These are phyloP conservation scores for Paramecium primaurelia DNA, from an alignment of 73 alveolate genomes.

Conservation along the genomic window DNA sequence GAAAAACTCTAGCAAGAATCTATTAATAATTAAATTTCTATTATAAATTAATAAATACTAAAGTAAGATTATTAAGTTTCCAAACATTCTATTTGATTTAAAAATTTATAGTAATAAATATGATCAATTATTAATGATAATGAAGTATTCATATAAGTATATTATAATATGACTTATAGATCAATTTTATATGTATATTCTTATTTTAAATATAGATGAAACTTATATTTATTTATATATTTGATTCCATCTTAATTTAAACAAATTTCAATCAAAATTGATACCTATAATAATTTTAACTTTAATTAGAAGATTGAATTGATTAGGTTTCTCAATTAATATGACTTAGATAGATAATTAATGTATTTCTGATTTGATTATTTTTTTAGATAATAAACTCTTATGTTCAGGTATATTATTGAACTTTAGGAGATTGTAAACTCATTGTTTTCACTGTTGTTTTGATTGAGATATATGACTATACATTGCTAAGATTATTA, in stretches of 20 bases:
- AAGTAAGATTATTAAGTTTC: too few species aligned
- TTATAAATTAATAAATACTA: too few species aligned
- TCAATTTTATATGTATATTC: too few species aligned
- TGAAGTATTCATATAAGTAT: too few species aligned
- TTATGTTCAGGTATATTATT: neutral
- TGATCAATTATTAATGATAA: too few species aligned
- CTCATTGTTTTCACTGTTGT: neutral
- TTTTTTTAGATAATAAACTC: neutral
- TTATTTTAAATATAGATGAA: too few species aligned
- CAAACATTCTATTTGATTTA: too few species aligned
- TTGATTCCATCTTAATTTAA: neutral
- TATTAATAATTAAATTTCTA: neutral
- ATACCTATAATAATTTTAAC: neutral
- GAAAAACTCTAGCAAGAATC: neutral
- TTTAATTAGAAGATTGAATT: neutral
- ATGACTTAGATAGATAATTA: too few species aligned
- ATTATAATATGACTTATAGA: too few species aligned
- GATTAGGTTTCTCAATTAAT: neutral
- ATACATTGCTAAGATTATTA: neutral
- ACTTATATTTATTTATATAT: too few species aligned
- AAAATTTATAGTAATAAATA: too few species aligned
- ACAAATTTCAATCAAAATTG: neutral
- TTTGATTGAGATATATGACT: neutral
- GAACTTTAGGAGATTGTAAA: neutral
- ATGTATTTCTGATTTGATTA: neutral